Percentiles rank a stretch among this genome's conserved stretches.
phyloP scores from a whole-genome alignment of 2,329 filamentous ascomycete species.

The Arachnopeziza araneosa region DNA sequence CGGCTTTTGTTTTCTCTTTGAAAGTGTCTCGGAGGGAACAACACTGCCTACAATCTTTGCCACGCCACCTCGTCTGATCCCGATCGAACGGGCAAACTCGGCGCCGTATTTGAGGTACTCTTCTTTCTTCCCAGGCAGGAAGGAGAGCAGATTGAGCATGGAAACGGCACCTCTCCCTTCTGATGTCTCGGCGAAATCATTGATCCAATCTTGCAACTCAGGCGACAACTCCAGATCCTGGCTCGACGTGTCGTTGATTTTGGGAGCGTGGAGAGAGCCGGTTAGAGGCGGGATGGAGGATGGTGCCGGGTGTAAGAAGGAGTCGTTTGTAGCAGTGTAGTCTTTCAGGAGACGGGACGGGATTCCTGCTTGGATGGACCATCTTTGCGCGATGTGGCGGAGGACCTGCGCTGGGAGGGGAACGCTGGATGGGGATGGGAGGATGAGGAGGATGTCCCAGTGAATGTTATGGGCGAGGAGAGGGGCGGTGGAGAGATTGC shows the following conservation, averaged over 20 bases:
- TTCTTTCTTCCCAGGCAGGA: constrained; percentile 44
- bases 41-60: constrained; percentile 60
- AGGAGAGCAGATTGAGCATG: constrained; percentile 60
- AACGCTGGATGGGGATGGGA: constrained; percentile 27
- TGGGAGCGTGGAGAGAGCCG: constrained; percentile 27
- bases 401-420: constrained; percentile 22
- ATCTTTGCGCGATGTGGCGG: not conserved
- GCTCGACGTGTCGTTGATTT: constrained; percentile 29
- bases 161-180: constrained; percentile 43
- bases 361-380: not conserved
- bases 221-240: constrained; percentile 50
- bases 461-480: constrained; percentile 28
- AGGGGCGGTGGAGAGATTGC: constrained; percentile 33
- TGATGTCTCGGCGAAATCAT: constrained; percentile 26
- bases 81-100: constrained; percentile 45
- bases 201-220: constrained; percentile 46
- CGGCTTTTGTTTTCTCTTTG: no score
- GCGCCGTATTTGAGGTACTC: constrained; percentile 53
- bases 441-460: constrained; percentile 45
- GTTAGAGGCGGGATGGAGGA: constrained; percentile 34
- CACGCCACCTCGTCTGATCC: constrained; percentile 46
- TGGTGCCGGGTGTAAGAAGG: constrained; percentile 34
- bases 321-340: constrained; percentile 28
- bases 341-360: not conserved
- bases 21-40: constrained; percentile 33